Evolutionary conservation across 1,284 basidiomycete genomes (phyloP), one percentile per base, ranked within the genome.

Genomic region (Erythrobasidium hasegawianum): DNA sequence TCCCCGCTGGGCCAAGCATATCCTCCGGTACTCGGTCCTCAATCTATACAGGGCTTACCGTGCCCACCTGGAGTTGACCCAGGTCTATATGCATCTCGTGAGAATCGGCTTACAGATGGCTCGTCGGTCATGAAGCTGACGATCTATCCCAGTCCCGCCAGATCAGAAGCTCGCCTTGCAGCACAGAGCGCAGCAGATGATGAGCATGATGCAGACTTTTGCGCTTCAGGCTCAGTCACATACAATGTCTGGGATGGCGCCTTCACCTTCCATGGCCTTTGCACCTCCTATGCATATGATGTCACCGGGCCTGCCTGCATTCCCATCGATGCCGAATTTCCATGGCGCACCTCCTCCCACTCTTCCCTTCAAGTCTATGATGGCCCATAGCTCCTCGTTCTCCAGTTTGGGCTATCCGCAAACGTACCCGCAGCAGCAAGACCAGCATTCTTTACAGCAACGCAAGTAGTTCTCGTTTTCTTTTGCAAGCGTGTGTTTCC

Each of bases 91-190:
- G 62, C 62, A 24, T 65, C 62, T 11, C 26, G 62, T 65, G 22
- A 53, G n/a, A n/a, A n/a, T n/a, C n/a, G n/a, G n/a, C n/a, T n/a
- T n/a, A n/a, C n/a, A n/a, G n/a, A n/a, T n/a, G n/a, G n/a, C n/a
- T n/a, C n/a, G n/a, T n/a, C n/a, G n/a, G n/a, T n/a, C n/a, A n/a
- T n/a, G n/a, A n/a, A n/a, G n/a, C n/a, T n/a, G n/a, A n/a, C n/a
- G n/a, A n/a, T n/a, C n/a, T n/a, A n/a, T n/a, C 20, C n/a, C 39
- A 65, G 62, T 65, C 24, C 62, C 61, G 14, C 20, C 53, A 26
- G 61, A 64, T 27, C 61, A 64, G 41, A 64, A 64, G 38, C 61
- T 57, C 29, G 54, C 54, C 11, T 45, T 65, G 20, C 62, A 65
- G 22, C 33, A 57, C 38, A 27, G 62, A 13, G 27, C 62, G 9